Evolutionary conservation across 2,329 filamentous ascomycete genomes (phyloP), one percentile per base, ranked within the genome.

Genomic region (Nigrospora sphaerica): DNA sequence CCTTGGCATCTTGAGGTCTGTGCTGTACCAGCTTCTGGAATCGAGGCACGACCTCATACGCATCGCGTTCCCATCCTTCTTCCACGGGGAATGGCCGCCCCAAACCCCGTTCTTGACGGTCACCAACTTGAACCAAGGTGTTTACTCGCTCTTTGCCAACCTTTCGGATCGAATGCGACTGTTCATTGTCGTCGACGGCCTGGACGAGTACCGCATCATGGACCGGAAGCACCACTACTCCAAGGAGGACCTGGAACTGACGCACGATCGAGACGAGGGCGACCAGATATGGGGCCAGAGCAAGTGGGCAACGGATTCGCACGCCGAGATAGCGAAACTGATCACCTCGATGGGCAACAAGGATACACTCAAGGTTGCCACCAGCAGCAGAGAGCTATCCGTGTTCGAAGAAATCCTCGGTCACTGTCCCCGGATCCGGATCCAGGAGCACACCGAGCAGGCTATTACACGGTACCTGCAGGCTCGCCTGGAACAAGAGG

Each of bases 171-270:
- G 39, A 6, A 46, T 62, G 3, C 51, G 57, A 3, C 48, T 62
- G 23, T 54, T 59, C 17, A 32, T 61, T 6, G 58, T 62, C 32
- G 55, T 62, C 17, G 60, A 62, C 34, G 59, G 54, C 5, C 54
- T 62, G n/a, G 59, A 62, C 32, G 60, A 62, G 39, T 62, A 62
- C 38, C 59, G 60, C 18, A 59, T 61, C 36, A 59, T 61, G 55
- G 59, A 61, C 23, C 57, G 59, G 28, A 60, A 61, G 40, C 58
- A 61, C 39, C 58, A 61, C 34, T 61, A 62, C 45, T 57, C 60
- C 19, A 54, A 54, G 6, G 49, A 49, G 13, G 57, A 60, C 32
- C 54, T 61, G 18, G 58, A 60, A 16, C 49, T 61, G 17, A 52
- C 52, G 23, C 59, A 61, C 32, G 54, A 56, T 42, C 55, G 53